Base-by-base conservation (phyloP, 1,284 basidiomycete species). In the Austroboletus niveus region DNA sequence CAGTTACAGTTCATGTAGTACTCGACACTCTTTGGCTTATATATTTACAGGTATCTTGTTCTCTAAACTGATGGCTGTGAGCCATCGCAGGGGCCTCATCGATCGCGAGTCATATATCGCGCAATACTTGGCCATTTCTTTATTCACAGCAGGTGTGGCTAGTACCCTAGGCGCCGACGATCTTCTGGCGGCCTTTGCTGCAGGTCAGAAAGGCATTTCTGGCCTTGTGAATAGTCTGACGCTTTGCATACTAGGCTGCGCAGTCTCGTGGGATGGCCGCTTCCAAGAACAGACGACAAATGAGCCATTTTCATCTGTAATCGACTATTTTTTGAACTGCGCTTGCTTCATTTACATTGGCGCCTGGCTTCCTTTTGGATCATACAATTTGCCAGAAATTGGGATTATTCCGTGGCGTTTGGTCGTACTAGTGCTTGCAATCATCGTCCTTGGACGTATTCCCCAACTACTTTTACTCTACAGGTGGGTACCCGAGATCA, bases 261-360 rank as follows among this genome's bases (percentile, higher is more conserved):
- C 94, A 0, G 89, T 97, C 59, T 92, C 93, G 2, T 98, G 94
- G 95, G 94, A 98, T 64, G 89, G 92, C 35, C 82, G 94, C 66
- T 97, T 96, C 73, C 91, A 92, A 63, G 75, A 77, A 41, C 87
- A 93, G 51, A 93, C 85, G 4, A 90, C 94, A 69, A 82, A 87
- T 58, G 87, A 92, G 53, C 79, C 86, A 35, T 98, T 98, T 66
- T 87, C 92, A 22, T 87, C 90, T 41, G 90, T 97, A 47, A 87
- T 98, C 59, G 94, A 97, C 57, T 76, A 88, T 42, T 70, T 89
- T 39, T 81, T 95, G 62, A 95, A 95, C 66, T 90, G 87, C 61
- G 86, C 80, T 12, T 88, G 87, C 60, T 96, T 95, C 74, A 81
- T 96, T 53, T 95, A 94, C 69, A 92, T 95, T 51, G 93, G 92